Conservation (phyloP, 75 land plant genomes). For the Azolla pinnata region DNA sequence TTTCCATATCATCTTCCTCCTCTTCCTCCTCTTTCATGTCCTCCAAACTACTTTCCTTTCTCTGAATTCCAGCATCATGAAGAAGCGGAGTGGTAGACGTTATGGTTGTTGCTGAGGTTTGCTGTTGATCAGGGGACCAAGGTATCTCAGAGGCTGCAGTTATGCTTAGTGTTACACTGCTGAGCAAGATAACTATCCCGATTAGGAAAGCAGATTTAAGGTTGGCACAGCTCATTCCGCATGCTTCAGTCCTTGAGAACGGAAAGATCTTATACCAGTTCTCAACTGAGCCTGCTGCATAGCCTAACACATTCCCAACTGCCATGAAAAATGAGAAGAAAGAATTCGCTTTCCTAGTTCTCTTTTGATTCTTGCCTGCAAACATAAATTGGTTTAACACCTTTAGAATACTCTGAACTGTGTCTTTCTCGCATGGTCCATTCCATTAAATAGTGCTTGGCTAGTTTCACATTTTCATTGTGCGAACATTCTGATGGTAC, state of each 20-base stretch:
- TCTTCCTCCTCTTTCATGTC: neutral
- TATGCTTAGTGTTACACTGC: conserved; percentile 56
- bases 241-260: conserved; percentile 60
- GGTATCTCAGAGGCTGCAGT: conserved; percentile 60
- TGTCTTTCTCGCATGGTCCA: too few relatives aligned
- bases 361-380: conserved; percentile 63
- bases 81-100: too few relatives aligned
- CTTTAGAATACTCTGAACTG: too few relatives aligned
- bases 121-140: conserved; percentile 20
- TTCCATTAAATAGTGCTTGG: too few relatives aligned
- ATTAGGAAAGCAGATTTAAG: conserved; percentile 87
- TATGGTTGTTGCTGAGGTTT: too few relatives aligned
- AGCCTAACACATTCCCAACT: conserved; percentile 80
- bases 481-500: too few relatives aligned
- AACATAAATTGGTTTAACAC: too few relatives aligned
- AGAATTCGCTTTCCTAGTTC: conserved; percentile 79
- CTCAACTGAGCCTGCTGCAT: conserved; percentile 70
- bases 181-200: conserved; percentile 38
- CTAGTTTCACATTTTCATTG: too few relatives aligned
- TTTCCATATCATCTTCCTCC: conserved; percentile 20
- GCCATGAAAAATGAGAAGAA: conserved; percentile 94
- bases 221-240: conserved; percentile 68
- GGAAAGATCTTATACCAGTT: conserved; percentile 61
- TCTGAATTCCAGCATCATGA: conserved; percentile 9
- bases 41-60: neutral